phyloP scores from a whole-genome alignment of 148 eudicot species.

The Heliamphora exappendiculata region DNA sequence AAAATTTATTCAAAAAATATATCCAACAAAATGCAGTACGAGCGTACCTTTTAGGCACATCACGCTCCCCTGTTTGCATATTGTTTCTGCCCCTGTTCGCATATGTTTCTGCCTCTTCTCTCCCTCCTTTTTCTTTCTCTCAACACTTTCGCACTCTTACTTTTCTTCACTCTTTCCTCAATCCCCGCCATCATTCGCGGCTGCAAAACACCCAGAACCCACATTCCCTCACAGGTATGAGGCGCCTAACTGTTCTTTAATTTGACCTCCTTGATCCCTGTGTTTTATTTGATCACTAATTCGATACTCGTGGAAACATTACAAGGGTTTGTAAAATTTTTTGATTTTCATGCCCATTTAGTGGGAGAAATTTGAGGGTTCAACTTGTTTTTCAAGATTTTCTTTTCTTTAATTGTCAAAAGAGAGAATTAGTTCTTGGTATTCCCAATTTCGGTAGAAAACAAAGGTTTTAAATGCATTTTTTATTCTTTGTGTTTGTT shows the following conservation, averaged over 20 bases:
- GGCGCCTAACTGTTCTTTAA: background rate
- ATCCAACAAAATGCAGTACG: no score
- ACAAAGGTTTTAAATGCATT: background rate
- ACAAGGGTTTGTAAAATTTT: background rate
- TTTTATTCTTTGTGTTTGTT: background rate
- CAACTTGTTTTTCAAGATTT: background rate
- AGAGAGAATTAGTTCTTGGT: background rate
- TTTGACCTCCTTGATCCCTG: background rate
- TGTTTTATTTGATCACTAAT: background rate
- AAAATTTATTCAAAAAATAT: no score
- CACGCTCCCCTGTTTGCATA: no score
- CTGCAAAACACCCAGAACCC: constrained; percentile 1
- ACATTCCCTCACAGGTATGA: constrained; percentile 8
- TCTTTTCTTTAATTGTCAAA: background rate
- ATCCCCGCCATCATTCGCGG: constrained; percentile 18
- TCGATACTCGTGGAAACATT: background rate
- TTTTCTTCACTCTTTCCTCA: constrained; percentile 10
- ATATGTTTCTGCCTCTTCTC: constrained; percentile 11
- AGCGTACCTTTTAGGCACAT: no score
- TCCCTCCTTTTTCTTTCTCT: background rate
- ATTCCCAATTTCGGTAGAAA: background rate
- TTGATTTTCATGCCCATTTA: background rate
- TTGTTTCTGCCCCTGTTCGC: no score
- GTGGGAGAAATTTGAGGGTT: background rate
- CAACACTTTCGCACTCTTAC: background rate